Percentiles rank a stretch among this genome's conserved stretches.
Conservation (phyloP, 2,329 filamentous ascomycete species). For the Colletotrichum liriopes region DNA sequence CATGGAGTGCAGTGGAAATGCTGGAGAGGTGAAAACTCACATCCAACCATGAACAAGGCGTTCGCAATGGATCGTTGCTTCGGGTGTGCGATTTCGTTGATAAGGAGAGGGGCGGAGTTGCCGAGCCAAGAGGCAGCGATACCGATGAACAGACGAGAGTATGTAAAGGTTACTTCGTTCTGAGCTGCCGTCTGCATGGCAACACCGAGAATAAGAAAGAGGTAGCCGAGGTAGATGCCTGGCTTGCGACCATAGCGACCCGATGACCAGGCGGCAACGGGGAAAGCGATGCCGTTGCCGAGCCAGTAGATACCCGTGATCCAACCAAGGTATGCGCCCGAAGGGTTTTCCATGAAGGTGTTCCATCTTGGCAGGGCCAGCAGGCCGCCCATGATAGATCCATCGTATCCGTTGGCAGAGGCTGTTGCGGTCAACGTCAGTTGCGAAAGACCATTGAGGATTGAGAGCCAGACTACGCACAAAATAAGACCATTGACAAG, state of each 20-base stretch:
- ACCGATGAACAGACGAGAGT: conserved; percentile 53
- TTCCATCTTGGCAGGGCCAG: conserved; percentile 60
- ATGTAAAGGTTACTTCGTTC: conserved; percentile 51
- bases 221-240: conserved; percentile 32
- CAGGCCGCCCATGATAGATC: conserved; percentile 62
- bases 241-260: conserved; percentile 39
- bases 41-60: conserved; percentile 32
- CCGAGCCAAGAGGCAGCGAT: conserved; percentile 50
- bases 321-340: conserved; percentile 54
- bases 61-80: conserved; percentile 46
- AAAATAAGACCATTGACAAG: conserved; percentile 50
- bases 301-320: conserved; percentile 58
- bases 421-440: conserved; percentile 42
- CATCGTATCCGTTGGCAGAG: conserved; percentile 56
- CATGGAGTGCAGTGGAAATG: not conserved
- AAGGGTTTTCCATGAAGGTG: conserved; percentile 56
- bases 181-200: conserved; percentile 48
- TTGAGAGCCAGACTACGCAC: not conserved
- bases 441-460: not conserved
- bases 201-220: conserved; percentile 31
- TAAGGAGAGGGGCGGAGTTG: conserved; percentile 51
- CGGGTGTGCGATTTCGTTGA: conserved; percentile 54
- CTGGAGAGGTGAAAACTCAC: not conserved
- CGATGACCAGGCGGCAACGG: conserved; percentile 56
- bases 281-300: conserved; percentile 52